phyloP scores from a whole-genome alignment of 352 stramenopile species.

The Globisporangium lucens region DNA sequence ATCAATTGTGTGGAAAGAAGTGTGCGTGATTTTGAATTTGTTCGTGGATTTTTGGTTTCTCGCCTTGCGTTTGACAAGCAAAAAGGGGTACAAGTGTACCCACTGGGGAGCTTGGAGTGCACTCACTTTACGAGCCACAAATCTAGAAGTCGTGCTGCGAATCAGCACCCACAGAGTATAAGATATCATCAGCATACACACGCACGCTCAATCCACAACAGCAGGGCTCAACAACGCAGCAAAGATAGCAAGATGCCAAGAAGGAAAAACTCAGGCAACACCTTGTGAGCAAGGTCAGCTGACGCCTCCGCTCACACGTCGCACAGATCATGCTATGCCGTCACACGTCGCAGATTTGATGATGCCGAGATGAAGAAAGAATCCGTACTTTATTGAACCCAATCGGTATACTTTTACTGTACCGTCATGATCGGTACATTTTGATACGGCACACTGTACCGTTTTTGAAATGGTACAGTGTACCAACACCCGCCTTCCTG shows the following conservation, averaged over 20 bases:
- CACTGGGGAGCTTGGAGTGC: background rate
- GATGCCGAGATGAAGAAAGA: background rate
- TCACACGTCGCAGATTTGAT: slow-evolving; percentile 8
- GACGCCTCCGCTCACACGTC: background rate
- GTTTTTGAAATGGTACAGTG: background rate
- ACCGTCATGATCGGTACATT: background rate
- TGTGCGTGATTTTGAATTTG: background rate
- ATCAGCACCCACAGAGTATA: background rate
- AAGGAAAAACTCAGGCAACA: background rate
- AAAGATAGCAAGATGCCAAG: background rate
- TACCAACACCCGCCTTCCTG: background rate
- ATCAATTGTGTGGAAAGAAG: background rate
- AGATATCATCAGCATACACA: background rate
- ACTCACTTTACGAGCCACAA: background rate
- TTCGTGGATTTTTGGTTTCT: background rate
- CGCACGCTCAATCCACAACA: background rate
- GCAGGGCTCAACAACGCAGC: background rate
- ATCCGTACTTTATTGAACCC: background rate
- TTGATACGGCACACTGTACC: background rate
- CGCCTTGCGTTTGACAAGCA: background rate
- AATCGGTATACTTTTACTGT: background rate
- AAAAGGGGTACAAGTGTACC: background rate
- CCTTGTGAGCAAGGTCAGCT: background rate
- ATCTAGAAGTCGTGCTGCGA: background rate
- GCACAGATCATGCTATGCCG: background rate